phyloP scores from a whole-genome alignment of 2,329 filamentous ascomycete genomes.

The Iodosphaeria phyllophila region DNA sequence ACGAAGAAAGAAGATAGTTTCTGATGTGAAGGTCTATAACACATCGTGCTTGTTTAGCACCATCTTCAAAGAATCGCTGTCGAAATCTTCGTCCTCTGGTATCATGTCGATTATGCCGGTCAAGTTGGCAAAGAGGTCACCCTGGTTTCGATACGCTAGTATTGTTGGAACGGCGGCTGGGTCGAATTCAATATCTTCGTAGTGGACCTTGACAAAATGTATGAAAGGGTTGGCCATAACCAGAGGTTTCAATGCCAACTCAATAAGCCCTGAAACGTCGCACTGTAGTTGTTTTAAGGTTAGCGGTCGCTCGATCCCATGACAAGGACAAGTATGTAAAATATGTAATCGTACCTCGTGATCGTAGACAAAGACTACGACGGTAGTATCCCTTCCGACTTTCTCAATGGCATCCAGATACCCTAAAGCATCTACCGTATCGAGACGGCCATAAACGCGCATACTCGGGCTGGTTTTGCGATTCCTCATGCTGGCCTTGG shows the following conservation, averaged over 20 bases:
- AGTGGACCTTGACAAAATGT: conserved; percentile 82
- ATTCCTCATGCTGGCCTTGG: conserved; percentile 33
- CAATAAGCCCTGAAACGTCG: conserved; percentile 58
- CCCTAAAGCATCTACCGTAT: conserved; percentile 72
- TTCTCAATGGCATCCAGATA: conserved; percentile 96
- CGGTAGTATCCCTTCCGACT: conserved; percentile 59
- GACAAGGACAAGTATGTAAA: not conserved
- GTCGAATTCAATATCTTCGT: conserved; percentile 88
- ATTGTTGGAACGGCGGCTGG: conserved; percentile 73
- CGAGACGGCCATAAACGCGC: conserved; percentile 59
- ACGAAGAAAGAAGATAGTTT: too few species aligned
- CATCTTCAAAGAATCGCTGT: conserved; percentile 29
- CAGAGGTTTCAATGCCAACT: conserved; percentile 57
- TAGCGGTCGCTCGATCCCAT: conserved; percentile 6
- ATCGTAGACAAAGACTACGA: conserved; percentile 89
- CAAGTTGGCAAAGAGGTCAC: conserved; percentile 78
- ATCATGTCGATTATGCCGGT: conserved; percentile 78
- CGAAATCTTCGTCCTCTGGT: conserved; percentile 45
- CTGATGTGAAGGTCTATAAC: conserved; percentile 23
- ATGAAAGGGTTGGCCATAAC: conserved; percentile 51
- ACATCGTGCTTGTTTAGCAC: conserved; percentile 34
- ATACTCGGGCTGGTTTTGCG: conserved; percentile 60
- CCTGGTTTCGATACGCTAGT: conserved; percentile 70
- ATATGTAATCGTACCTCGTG: conserved; percentile 44
- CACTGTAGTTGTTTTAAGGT: conserved; percentile 37